Evolutionary conservation across 768 basidiomycete species (phyloP), one percentile per base, ranked within the genome.

Genomic region (Suillus cothurnatus): DNA sequence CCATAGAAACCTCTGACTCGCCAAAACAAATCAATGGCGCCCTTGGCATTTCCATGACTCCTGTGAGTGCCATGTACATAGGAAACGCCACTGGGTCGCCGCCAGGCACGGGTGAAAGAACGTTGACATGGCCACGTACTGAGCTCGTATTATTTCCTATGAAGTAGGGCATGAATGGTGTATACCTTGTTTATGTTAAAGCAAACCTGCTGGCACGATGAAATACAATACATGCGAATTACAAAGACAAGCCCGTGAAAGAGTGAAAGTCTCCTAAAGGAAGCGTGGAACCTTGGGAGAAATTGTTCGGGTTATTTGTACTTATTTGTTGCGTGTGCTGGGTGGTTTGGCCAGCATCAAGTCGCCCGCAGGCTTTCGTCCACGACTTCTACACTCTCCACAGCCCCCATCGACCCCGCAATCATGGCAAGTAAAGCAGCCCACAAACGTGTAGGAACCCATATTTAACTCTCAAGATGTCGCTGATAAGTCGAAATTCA

Each of bases 351-450:
- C 57, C 38, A 58, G 36, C 21, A 58, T 9, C 26, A 39, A 39
- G 57, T 26, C 57, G 57, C 57, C 57, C 57, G 38, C 36, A 58
- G 23, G 56, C 57, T 58, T 61, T 58, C 63, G 41, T 69, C 72
- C 68, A 70, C 73, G 36, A 26, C 57, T 63, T 49, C 47, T 61
- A 61, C 38, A 53, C 31, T 58, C 26, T 26, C 38, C 57, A 58
- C 57, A 58, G 31, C 57, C 23, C 34, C 34, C 63, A 28, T 56
- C 53, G 58, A 26, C 5, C 58, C 26, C 61, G 17, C 67, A 56
- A 70, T 66, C 55, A 94, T 94, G 92, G 91, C 93, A 50, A 89
- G 86, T 76, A 94, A 94, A 81, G 89, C 92, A 62, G 92, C 93
- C 63, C 86, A 91, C 76, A 94, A 92, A 81, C 90, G 93, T 73